A percentile compares a stretch with the other conserved stretches of the same genome.
Evolutionary conservation across 2,329 filamentous ascomycete species (phyloP).

Genomic region (Ilyonectria mors-panacis): DNA sequence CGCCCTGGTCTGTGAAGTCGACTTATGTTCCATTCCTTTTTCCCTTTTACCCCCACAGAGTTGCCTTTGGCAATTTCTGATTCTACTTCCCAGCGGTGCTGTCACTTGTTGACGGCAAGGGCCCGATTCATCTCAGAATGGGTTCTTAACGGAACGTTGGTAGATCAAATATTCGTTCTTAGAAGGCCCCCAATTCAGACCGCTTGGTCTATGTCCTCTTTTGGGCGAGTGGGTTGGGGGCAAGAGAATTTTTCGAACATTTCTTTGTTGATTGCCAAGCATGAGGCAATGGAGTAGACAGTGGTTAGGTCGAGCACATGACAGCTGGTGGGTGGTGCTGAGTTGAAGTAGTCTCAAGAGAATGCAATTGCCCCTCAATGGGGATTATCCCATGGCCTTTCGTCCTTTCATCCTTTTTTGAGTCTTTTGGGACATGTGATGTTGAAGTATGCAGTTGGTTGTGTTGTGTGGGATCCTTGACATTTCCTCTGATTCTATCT

Average conservation of each 20-base stretch:
- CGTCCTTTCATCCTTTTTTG: not conserved
- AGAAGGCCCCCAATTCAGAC: conserved; percentile 56
- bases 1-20: conserved; percentile 23
- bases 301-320: not conserved
- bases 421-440: not conserved
- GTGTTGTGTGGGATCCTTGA: not conserved
- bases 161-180: conserved; percentile 64
- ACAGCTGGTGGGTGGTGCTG: no score
- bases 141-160: conserved; percentile 89
- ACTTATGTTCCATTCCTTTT: conserved; percentile 3
- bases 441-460: not conserved
- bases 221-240: conserved; percentile 53
- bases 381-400: not conserved
- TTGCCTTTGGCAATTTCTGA: conserved; percentile 4
- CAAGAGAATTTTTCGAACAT: conserved; percentile 62
- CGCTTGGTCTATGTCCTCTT: conserved; percentile 45
- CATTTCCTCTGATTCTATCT: not conserved
- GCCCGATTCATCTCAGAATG: conserved; percentile 77
- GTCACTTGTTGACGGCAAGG: conserved; percentile 80
- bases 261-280: conserved; percentile 9
- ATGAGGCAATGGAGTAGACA: not conserved
- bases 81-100: conserved; percentile 76
- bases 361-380: not conserved
- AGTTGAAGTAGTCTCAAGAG: not conserved
- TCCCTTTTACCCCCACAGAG: not conserved